phyloP scores from a whole-genome alignment of 2,329 filamentous ascomycete species.

The Monosporascus sp. region DNA sequence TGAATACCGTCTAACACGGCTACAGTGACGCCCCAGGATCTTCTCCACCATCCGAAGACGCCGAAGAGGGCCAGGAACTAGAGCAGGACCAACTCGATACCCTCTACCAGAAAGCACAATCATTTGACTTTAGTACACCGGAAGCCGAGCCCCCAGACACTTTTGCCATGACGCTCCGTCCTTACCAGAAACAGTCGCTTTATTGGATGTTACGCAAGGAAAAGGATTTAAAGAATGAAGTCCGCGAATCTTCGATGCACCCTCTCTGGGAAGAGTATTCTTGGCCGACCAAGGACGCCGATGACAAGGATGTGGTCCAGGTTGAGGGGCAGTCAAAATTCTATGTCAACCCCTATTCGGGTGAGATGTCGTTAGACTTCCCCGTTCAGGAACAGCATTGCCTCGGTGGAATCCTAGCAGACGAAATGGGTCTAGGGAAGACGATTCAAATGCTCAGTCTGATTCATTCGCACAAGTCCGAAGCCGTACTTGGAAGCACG shows the following conservation, averaged over 20 bases:
- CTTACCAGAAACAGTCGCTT: slow-evolving; percentile 92
- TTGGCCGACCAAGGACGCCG: slow-evolving; percentile 83
- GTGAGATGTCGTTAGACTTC: slow-evolving; percentile 86
- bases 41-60: slow-evolving; percentile 55
- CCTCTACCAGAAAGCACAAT: slow-evolving; percentile 91
- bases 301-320: slow-evolving; percentile 67
- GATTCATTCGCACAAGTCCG: slow-evolving; percentile 74
- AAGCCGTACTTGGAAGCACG: slow-evolving; percentile 38
- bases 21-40: slow-evolving; percentile 35
- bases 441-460: slow-evolving; percentile 98
- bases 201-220: slow-evolving; percentile 97
- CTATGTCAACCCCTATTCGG: slow-evolving; percentile 96
- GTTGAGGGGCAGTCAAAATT: slow-evolving; percentile 67
- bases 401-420: slow-evolving; percentile 84
- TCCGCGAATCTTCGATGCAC: slow-evolving; percentile 79
- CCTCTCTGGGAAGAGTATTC: slow-evolving; percentile 94
- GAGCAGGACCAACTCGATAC: slow-evolving; percentile 94
- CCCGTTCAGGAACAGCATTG: slow-evolving; percentile 93
- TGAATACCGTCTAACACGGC: neutral
- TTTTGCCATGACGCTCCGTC: slow-evolving; percentile 77
- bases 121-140: slow-evolving; percentile 90
- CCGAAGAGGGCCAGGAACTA: slow-evolving; percentile 82
- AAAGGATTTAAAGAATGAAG: slow-evolving; percentile 64
- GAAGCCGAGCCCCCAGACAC: slow-evolving; percentile 76
- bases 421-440: slow-evolving; percentile 97